Evolutionary conservation across 2,329 filamentous ascomycete genomes (phyloP).

Genomic region (Trichoderma arundinaceum): DNA sequence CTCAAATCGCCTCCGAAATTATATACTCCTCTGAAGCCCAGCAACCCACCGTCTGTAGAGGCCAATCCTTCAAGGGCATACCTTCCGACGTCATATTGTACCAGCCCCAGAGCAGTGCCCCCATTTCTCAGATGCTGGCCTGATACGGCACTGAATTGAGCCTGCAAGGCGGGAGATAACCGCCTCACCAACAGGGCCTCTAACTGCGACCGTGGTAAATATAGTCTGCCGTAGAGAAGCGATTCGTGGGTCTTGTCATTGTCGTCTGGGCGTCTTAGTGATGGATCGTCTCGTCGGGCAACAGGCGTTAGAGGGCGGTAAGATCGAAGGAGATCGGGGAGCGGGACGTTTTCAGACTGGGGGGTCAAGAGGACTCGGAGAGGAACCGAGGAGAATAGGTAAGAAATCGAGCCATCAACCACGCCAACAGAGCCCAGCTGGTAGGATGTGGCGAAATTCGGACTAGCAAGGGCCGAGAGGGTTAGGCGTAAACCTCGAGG

Average conservation of each 20-base stretch:
- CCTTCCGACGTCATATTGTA: slow-evolving; percentile 83
- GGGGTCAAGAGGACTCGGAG: slow-evolving; percentile 68
- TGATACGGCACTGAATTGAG: slow-evolving; percentile 81
- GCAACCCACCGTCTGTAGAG: slow-evolving; percentile 86
- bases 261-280: slow-evolving; percentile 35
- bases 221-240: slow-evolving; percentile 77
- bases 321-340: slow-evolving; percentile 78
- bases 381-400: slow-evolving; percentile 89
- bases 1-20: slow-evolving; percentile 82
- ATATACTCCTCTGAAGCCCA: slow-evolving; percentile 88
- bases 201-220: slow-evolving; percentile 82
- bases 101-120: slow-evolving; percentile 73
- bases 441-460: slow-evolving; percentile 94
- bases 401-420: slow-evolving; percentile 96
- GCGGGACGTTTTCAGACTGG: slow-evolving; percentile 74
- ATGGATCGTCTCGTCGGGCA: slow-evolving; percentile 38
- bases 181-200: slow-evolving; percentile 85
- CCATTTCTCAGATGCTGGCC: slow-evolving; percentile 73
- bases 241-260: slow-evolving; percentile 52
- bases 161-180: slow-evolving; percentile 75
- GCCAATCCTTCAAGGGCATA: slow-evolving; percentile 90
- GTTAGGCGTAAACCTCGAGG: slow-evolving; percentile 84
- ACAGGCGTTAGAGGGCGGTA: slow-evolving; percentile 80
- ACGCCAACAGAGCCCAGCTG: slow-evolving; percentile 86
- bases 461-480: slow-evolving; percentile 87